Base-by-base conservation (phyloP, 2,329 filamentous ascomycete species). In the Shiraia sp. region DNA sequence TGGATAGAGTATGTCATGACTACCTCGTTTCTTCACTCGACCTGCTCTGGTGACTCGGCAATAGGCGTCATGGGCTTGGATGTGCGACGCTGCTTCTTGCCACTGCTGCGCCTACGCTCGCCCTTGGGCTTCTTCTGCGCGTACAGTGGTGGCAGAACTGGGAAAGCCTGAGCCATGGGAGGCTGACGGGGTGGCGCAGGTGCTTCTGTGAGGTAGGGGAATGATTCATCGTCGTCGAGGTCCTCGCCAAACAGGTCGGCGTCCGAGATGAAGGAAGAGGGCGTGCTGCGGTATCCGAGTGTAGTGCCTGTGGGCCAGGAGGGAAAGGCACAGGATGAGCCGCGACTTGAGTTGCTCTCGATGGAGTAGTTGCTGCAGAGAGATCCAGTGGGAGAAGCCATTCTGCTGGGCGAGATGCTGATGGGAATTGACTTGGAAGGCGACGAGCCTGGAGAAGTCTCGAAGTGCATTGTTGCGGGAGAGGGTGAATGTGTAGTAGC, bases 1-100 rank as follows among this genome's bases (percentile, higher is more conserved):
- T n/a, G n/a, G n/a, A n/a, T n/a, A n/a, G n/a, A n/a, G n/a, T n/a
- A n/a, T n/a, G n/a, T n/a, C n/a, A n/a, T n/a, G n/a, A n/a, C 16
- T 50, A 8, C 19, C 19, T 22, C 8, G 19, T 5, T 22, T 4
- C 24, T 24, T 70, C 61, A 72, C 56, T 71, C 68, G 15, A 57
- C 55, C 12, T 63, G 61, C 50, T 70, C 68, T 14, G 66, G 65
- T 6, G 65, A 67, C 59, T 72, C 70, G 9, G 66, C 57, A 43
- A 73, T 72, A 40, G 69, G 68, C 40, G 63, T 66, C 69, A 73
- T 72, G 10, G 70, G 68, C 60, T 71, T 71, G 30, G 68, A 69
- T 2, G 65, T 51, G 38, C 68, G 62, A 29, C 66, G 60, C 42
- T 63, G 59, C 63, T 72, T 73, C 51, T 63, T 61, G 31, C 61